Percentiles rank a stretch among this genome's conserved stretches.
These are phyloP conservation scores for Acanthamoeba lenticulata DNA, from an alignment of 208 protist species.

Conservation along the genomic window DNA sequence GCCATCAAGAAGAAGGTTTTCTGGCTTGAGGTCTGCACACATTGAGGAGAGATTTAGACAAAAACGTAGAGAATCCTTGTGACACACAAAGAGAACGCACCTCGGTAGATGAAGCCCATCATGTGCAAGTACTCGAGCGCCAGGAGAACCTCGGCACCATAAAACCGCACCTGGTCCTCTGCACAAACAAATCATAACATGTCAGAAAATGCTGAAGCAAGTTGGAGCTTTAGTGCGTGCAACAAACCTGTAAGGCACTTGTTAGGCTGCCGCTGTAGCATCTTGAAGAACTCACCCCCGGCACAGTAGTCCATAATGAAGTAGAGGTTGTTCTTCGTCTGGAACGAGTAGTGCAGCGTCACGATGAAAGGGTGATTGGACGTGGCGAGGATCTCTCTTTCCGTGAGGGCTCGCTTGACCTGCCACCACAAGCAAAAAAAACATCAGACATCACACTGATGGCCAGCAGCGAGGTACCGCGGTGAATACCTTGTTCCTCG, in stretches of 20 bases:
- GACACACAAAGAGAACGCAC: constrained; percentile 30
- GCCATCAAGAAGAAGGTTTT: constrained; percentile 94
- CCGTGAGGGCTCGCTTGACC: constrained; percentile 83
- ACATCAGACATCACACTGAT: neutral
- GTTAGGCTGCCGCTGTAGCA: constrained; percentile 79
- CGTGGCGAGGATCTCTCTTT: constrained; percentile 82
- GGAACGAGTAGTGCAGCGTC: constrained; percentile 82
- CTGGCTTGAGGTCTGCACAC: constrained; percentile 93
- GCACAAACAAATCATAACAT: neutral
- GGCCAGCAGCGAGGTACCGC: neutral
- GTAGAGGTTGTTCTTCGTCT: constrained; percentile 78
- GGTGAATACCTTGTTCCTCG: constrained; percentile 76
- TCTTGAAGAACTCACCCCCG: constrained; percentile 83
- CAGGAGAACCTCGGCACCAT: constrained; percentile 94
- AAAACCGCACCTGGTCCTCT: constrained; percentile 85
- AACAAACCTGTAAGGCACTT: constrained; percentile 72
- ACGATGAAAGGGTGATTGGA: constrained; percentile 84
- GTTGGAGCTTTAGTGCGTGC: constrained; percentile 7
- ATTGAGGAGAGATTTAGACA: neutral
- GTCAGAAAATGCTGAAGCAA: neutral
- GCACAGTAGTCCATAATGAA: constrained; percentile 85
- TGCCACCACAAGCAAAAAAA: constrained; percentile 21
- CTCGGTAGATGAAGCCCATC: constrained; percentile 93
- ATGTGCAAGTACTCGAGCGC: constrained; percentile 96
- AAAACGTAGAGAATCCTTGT: neutral